phyloP scores from a whole-genome alignment of 352 stramenopile species.

The Phytophthora constricta region DNA sequence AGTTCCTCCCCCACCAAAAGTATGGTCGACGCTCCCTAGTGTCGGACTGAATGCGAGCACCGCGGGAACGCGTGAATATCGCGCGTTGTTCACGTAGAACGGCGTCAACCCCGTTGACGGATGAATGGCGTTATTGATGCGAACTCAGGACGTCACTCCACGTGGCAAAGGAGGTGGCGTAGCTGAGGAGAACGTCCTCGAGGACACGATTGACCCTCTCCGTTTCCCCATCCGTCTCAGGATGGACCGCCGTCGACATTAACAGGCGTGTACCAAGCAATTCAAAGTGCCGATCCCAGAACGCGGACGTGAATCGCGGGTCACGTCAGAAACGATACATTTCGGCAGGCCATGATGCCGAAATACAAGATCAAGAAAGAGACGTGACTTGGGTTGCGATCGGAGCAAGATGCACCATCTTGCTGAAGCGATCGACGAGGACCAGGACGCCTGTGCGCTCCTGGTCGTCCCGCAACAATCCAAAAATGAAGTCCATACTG shows the following conservation, averaged over 20 bases:
- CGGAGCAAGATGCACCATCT: constrained; percentile 26
- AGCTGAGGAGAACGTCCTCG: constrained; percentile 24
- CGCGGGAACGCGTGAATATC: no score
- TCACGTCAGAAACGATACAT: not conserved
- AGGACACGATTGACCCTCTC: constrained; percentile 35
- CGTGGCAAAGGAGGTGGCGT: constrained; percentile 4
- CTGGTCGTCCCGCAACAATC: not conserved
- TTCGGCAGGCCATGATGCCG: constrained; percentile 14
- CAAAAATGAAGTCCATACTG: constrained; percentile 27
- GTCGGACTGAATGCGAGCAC: no score
- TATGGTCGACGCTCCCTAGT: no score
- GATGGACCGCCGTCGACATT: constrained; percentile 28
- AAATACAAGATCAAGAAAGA: constrained; percentile 25
- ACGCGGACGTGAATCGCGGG: constrained; percentile 3
- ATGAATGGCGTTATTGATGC: no score
- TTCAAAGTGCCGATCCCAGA: constrained; percentile 17
- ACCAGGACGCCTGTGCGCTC: constrained; percentile 19
- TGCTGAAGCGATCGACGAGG: constrained; percentile 34
- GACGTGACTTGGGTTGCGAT: not conserved
- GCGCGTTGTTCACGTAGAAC: no score
- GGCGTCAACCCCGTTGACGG: no score
- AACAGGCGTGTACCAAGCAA: constrained; percentile 8
- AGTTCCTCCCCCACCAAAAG: no score
- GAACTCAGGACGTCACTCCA: no score
- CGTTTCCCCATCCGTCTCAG: constrained; percentile 34